Evolutionary conservation across 1,139 yeast genomes (phyloP).

Genomic region (Meyerozyma sp.): DNA sequence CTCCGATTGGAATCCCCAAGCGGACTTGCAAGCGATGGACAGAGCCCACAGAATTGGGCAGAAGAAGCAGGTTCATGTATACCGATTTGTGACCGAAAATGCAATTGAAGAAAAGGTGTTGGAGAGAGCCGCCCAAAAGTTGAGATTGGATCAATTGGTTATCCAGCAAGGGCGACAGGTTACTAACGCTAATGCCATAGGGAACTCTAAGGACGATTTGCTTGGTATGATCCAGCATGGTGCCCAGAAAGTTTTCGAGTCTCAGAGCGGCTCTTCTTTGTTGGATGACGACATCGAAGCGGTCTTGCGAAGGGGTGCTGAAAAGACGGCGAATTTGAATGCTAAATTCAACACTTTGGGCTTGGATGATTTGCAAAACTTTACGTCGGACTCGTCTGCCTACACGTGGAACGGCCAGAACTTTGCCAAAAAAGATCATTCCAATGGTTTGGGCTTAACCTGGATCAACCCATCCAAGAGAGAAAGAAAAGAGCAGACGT

Average conservation of each 20-base stretch:
- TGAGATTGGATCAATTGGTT: constrained; percentile 88
- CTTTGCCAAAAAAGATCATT: constrained; percentile 59
- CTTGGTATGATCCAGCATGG: constrained; percentile 96
- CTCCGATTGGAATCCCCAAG: constrained; percentile 99
- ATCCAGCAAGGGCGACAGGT: constrained; percentile 85
- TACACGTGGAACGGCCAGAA: constrained; percentile 98
- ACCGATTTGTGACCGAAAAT: constrained; percentile 87
- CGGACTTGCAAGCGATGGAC: constrained; percentile 98
- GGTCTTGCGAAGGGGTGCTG: constrained; percentile 71
- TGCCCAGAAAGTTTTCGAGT: constrained; percentile 78
- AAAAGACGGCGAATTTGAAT: constrained; percentile 71
- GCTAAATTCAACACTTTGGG: constrained; percentile 82
- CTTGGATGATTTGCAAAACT: constrained; percentile 85
- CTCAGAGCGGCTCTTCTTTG: constrained; percentile 29
- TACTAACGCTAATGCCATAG: constrained; percentile 37
- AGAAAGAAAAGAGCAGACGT: constrained; percentile 84
- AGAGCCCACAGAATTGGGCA: constrained; percentile 98
- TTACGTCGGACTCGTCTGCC: constrained; percentile 81
- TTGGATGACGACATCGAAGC: constrained; percentile 76
- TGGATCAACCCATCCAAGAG: constrained; percentile 91
- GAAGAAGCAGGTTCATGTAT: constrained; percentile 90
- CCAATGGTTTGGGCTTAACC: constrained; percentile 40
- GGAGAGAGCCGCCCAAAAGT: constrained; percentile 93
- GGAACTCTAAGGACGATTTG: constrained; percentile 76
- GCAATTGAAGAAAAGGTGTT: constrained; percentile 95